Evolutionary conservation across 1,139 yeast genomes (phyloP).

Genomic region (Suzukiozyma palmioleophila): DNA sequence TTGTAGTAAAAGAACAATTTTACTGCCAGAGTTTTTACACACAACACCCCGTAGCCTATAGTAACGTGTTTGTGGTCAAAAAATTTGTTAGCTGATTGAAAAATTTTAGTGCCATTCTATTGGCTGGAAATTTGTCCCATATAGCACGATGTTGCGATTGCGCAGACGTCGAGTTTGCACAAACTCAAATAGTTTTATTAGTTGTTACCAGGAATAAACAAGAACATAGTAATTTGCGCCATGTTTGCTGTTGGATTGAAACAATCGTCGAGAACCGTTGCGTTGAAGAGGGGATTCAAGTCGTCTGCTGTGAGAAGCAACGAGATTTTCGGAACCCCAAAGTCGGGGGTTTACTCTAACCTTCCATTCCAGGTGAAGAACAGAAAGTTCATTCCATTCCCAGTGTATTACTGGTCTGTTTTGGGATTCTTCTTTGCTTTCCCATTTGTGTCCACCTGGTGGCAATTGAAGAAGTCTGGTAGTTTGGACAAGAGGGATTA

Average conservation of each 20-base stretch:
- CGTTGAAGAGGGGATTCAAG: constrained; percentile 34
- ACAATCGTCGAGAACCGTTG: constrained; percentile 7
- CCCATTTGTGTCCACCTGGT: constrained; percentile 66
- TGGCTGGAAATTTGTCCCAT: no score
- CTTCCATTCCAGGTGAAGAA: constrained; percentile 89
- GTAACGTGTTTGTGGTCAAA: neutral
- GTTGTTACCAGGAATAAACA: no score
- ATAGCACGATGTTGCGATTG: no score
- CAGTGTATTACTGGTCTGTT: constrained; percentile 74
- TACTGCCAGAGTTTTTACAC: neutral
- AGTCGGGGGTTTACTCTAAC: constrained; percentile 87
- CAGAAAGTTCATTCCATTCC: constrained; percentile 80
- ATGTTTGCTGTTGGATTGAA: constrained; percentile 33
- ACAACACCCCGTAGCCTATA: constrained; percentile 4
- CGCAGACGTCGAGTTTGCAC: no score
- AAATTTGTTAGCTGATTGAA: constrained; percentile 1
- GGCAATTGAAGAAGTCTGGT: constrained; percentile 78
- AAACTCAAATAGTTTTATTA: no score
- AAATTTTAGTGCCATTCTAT: neutral
- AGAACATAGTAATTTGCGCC: no score
- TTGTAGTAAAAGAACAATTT: constrained; percentile 1
- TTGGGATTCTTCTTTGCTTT: constrained; percentile 55
- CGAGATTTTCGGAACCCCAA: constrained; percentile 41
- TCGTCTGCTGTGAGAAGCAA: constrained; percentile 32
- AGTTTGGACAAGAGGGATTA: constrained; percentile 23